These are phyloP conservation scores for Macroventuria anomochaeta DNA, from an alignment of 2,329 filamentous ascomycete genomes.

Conservation along the genomic window DNA sequence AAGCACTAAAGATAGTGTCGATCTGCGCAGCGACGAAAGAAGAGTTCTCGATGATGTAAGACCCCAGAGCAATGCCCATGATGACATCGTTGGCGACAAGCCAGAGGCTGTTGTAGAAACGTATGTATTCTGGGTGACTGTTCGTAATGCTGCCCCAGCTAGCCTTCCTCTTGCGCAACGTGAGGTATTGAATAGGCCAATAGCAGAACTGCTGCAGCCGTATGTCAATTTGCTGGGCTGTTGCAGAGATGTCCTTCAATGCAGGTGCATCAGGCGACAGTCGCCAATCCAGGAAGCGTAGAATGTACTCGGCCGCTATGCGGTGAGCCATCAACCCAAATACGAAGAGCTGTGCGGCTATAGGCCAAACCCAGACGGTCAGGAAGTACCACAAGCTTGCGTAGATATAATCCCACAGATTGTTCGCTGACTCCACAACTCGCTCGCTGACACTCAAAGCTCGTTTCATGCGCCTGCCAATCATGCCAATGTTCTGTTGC, in stretches of 20 bases:
- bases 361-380: constrained; percentile 77
- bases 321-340: constrained; percentile 80
- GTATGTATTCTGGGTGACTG: constrained; percentile 96
- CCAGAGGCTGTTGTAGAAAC: constrained; percentile 99
- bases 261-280: constrained; percentile 76
- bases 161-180: constrained; percentile 82
- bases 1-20: constrained; percentile 74
- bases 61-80: constrained; percentile 94
- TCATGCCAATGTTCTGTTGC: constrained; percentile 86
- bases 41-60: constrained; percentile 96
- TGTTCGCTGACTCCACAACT: constrained; percentile 90
- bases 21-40: constrained; percentile 82
- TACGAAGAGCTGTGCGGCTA: constrained; percentile 75
- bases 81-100: constrained; percentile 98
- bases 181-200: constrained; percentile 96
- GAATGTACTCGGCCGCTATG: constrained; percentile 76
- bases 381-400: constrained; percentile 73
- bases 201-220: constrained; percentile 98
- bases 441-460: constrained; percentile 91
- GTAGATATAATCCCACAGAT: constrained; percentile 77
- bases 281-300: constrained; percentile 85
- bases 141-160: constrained; percentile 97
- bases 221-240: constrained; percentile 96
- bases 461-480: constrained; percentile 81
- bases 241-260: constrained; percentile 93